These are phyloP conservation scores for Marvania coccoides DNA, from an alignment of 139 green algal species.

Conservation along the genomic window DNA sequence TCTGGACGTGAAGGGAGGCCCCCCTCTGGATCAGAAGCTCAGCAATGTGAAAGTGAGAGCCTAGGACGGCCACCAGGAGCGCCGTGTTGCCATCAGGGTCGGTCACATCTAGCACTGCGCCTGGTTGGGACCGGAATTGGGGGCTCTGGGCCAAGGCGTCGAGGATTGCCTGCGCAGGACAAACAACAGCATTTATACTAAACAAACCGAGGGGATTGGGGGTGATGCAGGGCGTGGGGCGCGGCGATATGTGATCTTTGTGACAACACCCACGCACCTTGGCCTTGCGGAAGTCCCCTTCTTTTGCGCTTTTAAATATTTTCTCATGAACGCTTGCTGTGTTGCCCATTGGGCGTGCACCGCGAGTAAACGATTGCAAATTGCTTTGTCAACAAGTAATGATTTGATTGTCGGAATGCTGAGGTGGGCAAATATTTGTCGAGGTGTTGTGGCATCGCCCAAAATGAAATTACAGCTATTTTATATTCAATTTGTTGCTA, in stretches of 20 bases:
- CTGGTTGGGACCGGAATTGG: not conserved
- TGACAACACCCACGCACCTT: not conserved
- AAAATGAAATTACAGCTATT: too few species aligned
- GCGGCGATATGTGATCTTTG: not conserved
- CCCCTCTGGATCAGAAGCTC: slow-evolving; percentile 14
- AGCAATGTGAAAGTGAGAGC: not conserved
- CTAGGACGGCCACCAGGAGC: slow-evolving; percentile 6
- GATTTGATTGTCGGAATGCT: too few species aligned
- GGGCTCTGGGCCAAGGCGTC: slow-evolving; percentile 3
- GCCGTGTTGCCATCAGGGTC: slow-evolving; percentile 22
- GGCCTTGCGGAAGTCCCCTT: not conserved
- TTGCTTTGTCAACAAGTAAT: too few species aligned
- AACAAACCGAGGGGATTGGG: too few species aligned
- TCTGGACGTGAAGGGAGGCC: slow-evolving; percentile 4
- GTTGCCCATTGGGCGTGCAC: too few species aligned
- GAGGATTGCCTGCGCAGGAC: slow-evolving; percentile 1
- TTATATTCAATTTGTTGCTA: too few species aligned
- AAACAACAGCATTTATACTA: not conserved
- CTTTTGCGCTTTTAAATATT: not conserved
- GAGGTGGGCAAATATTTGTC: too few species aligned
- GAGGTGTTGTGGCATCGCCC: too few species aligned
- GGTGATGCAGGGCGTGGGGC: not conserved
- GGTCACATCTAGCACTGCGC: not conserved
- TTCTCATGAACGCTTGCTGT: too few species aligned
- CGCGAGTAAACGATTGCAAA: too few species aligned